These are phyloP conservation scores for Thermomucor indicae-seudaticae DNA, from an alignment of 371 early-diverging fungal genomes.

Conservation along the genomic window DNA sequence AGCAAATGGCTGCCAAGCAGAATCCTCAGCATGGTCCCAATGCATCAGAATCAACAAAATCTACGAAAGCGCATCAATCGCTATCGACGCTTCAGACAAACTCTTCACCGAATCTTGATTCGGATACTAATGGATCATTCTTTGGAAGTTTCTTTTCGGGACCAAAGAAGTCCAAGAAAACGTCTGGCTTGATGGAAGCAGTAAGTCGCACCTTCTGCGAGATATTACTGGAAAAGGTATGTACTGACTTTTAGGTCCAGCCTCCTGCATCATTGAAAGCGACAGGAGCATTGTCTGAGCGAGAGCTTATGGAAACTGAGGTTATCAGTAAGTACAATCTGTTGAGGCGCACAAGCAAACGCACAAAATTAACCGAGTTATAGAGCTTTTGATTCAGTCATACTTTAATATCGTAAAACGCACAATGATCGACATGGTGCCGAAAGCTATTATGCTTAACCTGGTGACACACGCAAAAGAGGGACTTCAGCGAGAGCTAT, in stretches of 20 bases:
- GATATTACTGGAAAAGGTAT: too few species aligned
- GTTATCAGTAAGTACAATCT: slow-evolving; percentile 82
- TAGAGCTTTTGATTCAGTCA: slow-evolving; percentile 89
- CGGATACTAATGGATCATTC: slow-evolving; percentile 64
- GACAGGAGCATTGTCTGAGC: slow-evolving; percentile 90
- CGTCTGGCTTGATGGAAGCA: slow-evolving; percentile 62
- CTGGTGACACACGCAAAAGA: slow-evolving; percentile 91
- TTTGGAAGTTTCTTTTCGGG: slow-evolving; percentile 92
- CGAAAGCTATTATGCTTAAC: slow-evolving; percentile 99
- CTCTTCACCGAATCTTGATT: slow-evolving; percentile 16
- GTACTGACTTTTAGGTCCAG: slow-evolving; percentile 25
- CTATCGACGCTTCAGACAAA: slow-evolving; percentile 19
- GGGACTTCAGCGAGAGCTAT: slow-evolving; percentile 91
- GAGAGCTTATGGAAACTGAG: slow-evolving; percentile 96
- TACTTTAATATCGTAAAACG: slow-evolving; percentile 98
- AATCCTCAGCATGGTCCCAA: slow-evolving; percentile 1
- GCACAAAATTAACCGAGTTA: background rate
- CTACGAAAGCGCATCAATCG: slow-evolving; percentile 27
- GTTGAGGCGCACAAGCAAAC: slow-evolving; percentile 21
- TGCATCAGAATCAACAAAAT: background rate
- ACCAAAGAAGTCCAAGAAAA: slow-evolving; percentile 69
- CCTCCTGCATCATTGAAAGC: slow-evolving; percentile 96
- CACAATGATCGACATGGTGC: slow-evolving; percentile 97
- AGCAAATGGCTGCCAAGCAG: slow-evolving; percentile 61
- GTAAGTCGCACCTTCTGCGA: slow-evolving; percentile 49